A percentile compares a stretch with the other conserved stretches of the same genome.
Evolutionary conservation across 2,329 filamentous ascomycete genomes (phyloP).

Genomic region (Botrytis elliptica): DNA sequence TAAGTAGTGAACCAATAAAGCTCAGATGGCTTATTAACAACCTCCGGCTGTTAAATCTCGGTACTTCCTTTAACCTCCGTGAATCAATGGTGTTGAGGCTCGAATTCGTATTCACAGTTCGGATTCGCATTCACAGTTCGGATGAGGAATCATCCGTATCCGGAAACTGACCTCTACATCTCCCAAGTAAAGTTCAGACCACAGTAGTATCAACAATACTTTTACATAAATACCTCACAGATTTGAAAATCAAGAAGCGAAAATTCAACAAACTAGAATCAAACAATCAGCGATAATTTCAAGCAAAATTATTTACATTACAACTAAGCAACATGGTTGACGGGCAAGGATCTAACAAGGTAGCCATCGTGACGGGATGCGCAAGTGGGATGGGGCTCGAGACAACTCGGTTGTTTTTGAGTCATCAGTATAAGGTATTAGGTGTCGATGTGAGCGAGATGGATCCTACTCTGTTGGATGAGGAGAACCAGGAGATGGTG

Average conservation of each 20-base stretch:
- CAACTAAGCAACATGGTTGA: conserved; percentile 17
- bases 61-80: background rate
- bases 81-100: background rate
- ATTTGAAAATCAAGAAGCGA: background rate
- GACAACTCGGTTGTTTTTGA: conserved; percentile 38
- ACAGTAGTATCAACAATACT: background rate
- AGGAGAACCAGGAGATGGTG: conserved; percentile 23
- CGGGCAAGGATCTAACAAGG: conserved; percentile 26
- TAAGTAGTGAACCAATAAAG: background rate
- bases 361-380: conserved; percentile 31
- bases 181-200: background rate
- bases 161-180: background rate
- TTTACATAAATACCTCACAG: background rate
- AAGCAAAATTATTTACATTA: background rate
- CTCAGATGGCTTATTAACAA: background rate
- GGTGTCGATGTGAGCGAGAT: conserved; percentile 39
- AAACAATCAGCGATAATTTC: background rate
- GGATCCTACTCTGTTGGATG: conserved; percentile 35
- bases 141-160: background rate
- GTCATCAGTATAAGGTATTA: conserved; percentile 38
- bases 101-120: background rate
- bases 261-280: background rate
- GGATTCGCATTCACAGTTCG: background rate
- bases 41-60: background rate
- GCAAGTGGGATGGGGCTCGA: conserved; percentile 41